A percentile compares a stretch with the other conserved stretches of the same genome.
Conservation (phyloP, 1,284 basidiomycete genomes). For the Marasmius fiardii region DNA sequence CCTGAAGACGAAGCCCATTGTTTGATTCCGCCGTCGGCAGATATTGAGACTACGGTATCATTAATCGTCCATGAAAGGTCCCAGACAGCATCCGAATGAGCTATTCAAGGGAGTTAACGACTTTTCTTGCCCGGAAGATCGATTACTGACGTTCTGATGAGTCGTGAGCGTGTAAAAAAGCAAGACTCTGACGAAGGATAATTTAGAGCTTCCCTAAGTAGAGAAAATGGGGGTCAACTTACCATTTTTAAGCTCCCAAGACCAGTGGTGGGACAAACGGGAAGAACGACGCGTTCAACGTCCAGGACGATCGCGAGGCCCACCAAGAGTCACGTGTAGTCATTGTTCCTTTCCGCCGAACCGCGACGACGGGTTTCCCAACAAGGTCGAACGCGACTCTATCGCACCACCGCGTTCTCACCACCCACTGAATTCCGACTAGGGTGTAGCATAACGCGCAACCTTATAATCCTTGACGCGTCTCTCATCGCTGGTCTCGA, state of each 20-base stretch:
- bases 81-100: slow-evolving; percentile 67
- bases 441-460: not conserved
- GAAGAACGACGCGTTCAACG: no score
- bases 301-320: no score
- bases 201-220: not conserved
- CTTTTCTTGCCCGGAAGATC: not conserved
- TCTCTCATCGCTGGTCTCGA: not conserved
- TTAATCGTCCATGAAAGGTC: slow-evolving; percentile 71
- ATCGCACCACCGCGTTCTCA: no score
- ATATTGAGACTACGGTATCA: slow-evolving; percentile 64
- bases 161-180: slow-evolving; percentile 66
- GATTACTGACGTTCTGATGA: slow-evolving; percentile 58
- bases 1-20: slow-evolving; percentile 68
- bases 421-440: no score
- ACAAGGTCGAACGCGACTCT: no score
- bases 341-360: not conserved
- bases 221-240: not conserved
- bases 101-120: slow-evolving; percentile 39
- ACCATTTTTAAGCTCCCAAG: not conserved
- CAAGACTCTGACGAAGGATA: slow-evolving; percentile 54
- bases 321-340: not conserved
- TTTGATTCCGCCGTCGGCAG: slow-evolving; percentile 72
- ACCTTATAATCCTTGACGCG: not conserved
- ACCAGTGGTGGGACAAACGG: not conserved
- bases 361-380: no score